Evolutionary conservation across 2,329 filamentous ascomycete genomes (phyloP).

Genomic region (Sporothrix humicola): DNA sequence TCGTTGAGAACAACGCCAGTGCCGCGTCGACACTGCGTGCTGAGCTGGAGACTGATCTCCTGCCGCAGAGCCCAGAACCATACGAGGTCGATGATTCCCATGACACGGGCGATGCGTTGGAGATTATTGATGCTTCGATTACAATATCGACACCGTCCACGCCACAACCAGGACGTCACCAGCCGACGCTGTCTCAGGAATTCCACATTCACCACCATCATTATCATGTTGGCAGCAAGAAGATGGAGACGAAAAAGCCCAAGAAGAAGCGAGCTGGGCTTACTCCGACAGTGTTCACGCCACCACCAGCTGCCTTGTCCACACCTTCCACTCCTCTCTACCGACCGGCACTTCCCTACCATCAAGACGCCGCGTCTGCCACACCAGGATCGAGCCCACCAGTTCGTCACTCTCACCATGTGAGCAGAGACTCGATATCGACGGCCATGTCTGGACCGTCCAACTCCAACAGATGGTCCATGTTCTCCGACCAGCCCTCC

Average conservation of each 20-base stretch:
- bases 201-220: conserved; percentile 96
- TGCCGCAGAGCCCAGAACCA: conserved; percentile 23
- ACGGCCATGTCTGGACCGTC: conserved; percentile 49
- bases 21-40: conserved; percentile 66
- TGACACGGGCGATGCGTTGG: background rate
- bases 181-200: conserved; percentile 66
- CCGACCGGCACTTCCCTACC: conserved; percentile 45
- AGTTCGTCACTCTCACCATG: conserved; percentile 50
- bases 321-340: conserved; percentile 51
- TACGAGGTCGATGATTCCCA: background rate
- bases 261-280: conserved; percentile 76
- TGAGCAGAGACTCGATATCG: conserved; percentile 58
- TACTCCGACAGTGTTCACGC: conserved; percentile 66
- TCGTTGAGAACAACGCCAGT: conserved; percentile 52
- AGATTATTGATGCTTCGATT: background rate
- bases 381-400: conserved; percentile 39
- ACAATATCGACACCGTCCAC: conserved; percentile 31
- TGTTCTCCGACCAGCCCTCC: conserved; percentile 64
- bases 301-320: conserved; percentile 50
- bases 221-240: conserved; percentile 64
- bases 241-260: conserved; percentile 64
- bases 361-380: conserved; percentile 30
- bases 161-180: conserved; percentile 38
- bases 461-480: conserved; percentile 67
- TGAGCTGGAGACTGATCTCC: conserved; percentile 62